Percentiles rank a stretch among this genome's conserved stretches.
phyloP scores from a whole-genome alignment of 257 asterid genomes.

The Anisodus acutangulus region DNA sequence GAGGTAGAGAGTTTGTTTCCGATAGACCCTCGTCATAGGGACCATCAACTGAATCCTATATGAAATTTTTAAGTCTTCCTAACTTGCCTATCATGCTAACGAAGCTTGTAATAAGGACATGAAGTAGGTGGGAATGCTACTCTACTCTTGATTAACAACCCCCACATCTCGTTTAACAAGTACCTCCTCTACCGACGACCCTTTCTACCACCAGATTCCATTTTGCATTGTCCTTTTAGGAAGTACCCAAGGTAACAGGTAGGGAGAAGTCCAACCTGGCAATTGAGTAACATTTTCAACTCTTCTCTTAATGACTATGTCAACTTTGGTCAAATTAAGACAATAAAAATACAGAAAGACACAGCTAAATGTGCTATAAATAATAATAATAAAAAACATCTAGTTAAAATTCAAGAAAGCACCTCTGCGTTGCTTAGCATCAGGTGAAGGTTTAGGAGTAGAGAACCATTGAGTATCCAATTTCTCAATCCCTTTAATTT shows the following conservation, averaged over 20 bases:
- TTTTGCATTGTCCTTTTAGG: not conserved
- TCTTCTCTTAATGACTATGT: not conserved
- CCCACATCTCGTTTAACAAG: not conserved
- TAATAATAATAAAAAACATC: not conserved
- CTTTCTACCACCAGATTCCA: not conserved
- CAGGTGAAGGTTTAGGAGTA: conserved; percentile 56
- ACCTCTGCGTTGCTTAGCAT: conserved; percentile 74
- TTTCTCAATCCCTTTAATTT: conserved; percentile 86
- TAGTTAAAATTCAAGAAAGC: not conserved
- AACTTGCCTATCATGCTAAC: not conserved
- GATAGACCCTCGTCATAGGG: no score
- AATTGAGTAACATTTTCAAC: not conserved
- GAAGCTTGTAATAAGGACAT: not conserved
- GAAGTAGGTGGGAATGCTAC: conserved; percentile 1
- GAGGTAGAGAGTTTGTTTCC: no score
- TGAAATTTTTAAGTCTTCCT: not conserved
- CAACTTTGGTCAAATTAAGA: not conserved
- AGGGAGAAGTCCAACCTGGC: not conserved
- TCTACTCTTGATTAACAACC: not conserved
- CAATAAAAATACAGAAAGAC: not conserved
- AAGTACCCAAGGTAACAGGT: no score
- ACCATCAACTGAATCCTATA: not conserved
- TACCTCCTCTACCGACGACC: not conserved
- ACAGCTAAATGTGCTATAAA: not conserved
- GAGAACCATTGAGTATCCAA: conserved; percentile 87